These are phyloP conservation scores for Eucalyptus virginea DNA, from an alignment of 345 rosid genomes.

Conservation along the genomic window DNA sequence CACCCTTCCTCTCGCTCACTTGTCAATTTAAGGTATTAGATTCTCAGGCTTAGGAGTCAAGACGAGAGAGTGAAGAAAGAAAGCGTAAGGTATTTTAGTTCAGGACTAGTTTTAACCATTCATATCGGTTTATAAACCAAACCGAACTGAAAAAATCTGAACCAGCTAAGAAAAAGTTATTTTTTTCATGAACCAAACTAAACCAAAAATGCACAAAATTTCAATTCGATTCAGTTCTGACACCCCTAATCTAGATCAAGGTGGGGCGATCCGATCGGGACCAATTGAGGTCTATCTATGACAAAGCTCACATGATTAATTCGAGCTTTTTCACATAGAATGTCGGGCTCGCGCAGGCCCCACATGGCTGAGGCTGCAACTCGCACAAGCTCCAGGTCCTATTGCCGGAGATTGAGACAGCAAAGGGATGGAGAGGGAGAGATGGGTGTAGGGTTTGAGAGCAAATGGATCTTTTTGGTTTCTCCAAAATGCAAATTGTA, in stretches of 20 bases:
- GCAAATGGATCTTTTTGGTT: background rate
- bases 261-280: background rate
- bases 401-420: background rate
- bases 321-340: background rate
- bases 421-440: background rate
- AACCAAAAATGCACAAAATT: no score
- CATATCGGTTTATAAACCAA: no score
- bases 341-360: background rate
- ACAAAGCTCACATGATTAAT: background rate
- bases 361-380: background rate
- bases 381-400: background rate
- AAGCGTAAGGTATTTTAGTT: no score
- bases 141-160: no score
- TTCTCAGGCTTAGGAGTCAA: no score
- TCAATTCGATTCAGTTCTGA: accelerated
- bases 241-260: background rate
- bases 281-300: background rate
- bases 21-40: no score
- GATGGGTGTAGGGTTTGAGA: background rate
- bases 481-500: background rate
- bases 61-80: no score
- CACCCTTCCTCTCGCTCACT: no score
- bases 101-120: accelerated
- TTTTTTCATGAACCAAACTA: no score
- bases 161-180: no score